Conservation (phyloP, 495 filamentous ascomycete genomes). For the Tuber aestivum region DNA sequence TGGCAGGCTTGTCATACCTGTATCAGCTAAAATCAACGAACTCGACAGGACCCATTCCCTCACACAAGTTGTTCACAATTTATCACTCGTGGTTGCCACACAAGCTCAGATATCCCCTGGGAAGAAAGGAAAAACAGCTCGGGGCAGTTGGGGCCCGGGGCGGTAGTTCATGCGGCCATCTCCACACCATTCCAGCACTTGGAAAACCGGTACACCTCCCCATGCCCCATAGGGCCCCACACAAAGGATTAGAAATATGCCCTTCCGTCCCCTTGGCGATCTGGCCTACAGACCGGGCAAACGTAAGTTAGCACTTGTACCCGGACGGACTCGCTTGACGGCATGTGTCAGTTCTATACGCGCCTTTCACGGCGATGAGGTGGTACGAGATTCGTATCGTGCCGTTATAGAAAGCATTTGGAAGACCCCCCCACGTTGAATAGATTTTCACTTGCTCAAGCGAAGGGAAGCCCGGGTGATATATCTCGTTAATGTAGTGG, state of each 20-base stretch:
- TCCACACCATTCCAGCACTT: background rate
- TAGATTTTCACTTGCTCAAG: too few species aligned
- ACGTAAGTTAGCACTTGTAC: background rate
- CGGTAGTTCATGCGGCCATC: background rate
- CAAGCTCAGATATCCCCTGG: background rate
- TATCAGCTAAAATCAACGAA: background rate
- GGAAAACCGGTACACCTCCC: background rate
- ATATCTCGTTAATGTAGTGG: too few species aligned
- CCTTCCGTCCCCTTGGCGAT: background rate
- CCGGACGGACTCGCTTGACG: background rate
- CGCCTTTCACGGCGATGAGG: too few species aligned
- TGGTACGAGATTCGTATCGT: too few species aligned
- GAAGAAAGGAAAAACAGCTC: background rate
- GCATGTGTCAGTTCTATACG: too few species aligned
- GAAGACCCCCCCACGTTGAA: too few species aligned
- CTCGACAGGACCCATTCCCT: background rate
- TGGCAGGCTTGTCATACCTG: background rate
- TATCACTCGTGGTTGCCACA: background rate
- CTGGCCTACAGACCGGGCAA: background rate
- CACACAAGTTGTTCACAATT: background rate
- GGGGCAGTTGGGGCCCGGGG: background rate
- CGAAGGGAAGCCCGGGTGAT: too few species aligned
- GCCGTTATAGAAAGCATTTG: too few species aligned
- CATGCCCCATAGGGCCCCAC: too few species aligned
- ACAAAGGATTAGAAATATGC: background rate